Conservation (phyloP, 371 early-diverging fungal genomes). For the Umbelopsis sp. region DNA sequence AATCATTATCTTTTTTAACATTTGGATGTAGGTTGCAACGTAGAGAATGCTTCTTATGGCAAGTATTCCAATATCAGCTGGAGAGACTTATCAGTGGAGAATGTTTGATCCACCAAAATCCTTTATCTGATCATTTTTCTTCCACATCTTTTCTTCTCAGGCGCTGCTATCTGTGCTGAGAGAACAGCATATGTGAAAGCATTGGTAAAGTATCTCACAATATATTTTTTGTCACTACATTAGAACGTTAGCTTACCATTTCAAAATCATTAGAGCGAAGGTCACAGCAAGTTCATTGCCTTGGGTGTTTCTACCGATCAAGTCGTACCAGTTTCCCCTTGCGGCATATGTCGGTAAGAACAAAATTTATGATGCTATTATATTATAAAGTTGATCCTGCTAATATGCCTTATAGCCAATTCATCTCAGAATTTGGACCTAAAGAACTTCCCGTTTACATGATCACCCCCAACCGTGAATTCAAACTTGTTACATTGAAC, state of each 20-base stretch:
- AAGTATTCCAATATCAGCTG: constrained; percentile 23
- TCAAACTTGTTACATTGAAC: constrained; percentile 45
- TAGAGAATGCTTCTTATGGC: constrained; percentile 85
- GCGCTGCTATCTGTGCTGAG: constrained; percentile 82
- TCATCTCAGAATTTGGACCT: constrained; percentile 76
- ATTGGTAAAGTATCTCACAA: constrained; percentile 51
- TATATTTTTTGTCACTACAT: not conserved
- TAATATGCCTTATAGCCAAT: constrained; percentile 56
- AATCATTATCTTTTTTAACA: not conserved
- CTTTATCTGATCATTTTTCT: not conserved
- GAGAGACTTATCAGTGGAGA: not conserved
- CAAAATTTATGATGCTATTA: not conserved
- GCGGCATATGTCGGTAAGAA: constrained; percentile 77
- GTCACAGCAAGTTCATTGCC: constrained; percentile 66
- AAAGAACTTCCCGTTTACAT: constrained; percentile 61
- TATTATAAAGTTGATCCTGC: not conserved
- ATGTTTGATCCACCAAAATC: not conserved
- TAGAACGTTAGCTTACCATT: not conserved
- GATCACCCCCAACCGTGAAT: constrained; percentile 58
- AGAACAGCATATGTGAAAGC: constrained; percentile 84
- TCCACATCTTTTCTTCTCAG: constrained; percentile 34
- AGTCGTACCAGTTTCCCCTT: constrained; percentile 67
- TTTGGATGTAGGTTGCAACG: constrained; percentile 70
- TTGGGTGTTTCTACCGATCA: constrained; percentile 66
- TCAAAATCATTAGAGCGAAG: constrained; percentile 58